Conservation (phyloP, 2,329 filamentous ascomycete species). For the Didymella sp. region DNA sequence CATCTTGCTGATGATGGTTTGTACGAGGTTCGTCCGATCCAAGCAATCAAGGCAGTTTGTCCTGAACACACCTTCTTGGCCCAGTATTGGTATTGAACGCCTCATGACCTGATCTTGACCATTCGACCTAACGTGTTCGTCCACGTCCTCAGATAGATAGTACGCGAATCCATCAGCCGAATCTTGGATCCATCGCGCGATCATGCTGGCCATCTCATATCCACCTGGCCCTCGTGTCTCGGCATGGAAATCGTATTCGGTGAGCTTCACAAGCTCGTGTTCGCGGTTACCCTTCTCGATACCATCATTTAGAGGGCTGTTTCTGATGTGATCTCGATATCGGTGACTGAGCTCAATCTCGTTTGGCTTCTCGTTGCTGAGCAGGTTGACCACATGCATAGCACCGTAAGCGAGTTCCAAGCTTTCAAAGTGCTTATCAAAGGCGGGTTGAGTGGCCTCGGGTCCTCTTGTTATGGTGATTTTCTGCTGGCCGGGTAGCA, state of each 20-base stretch:
- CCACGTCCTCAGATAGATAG: conserved; percentile 78
- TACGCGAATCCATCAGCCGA: conserved; percentile 92
- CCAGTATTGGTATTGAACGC: conserved; percentile 71
- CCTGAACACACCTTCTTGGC: conserved; percentile 94
- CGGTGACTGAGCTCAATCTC: conserved; percentile 83
- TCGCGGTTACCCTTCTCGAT: conserved; percentile 64
- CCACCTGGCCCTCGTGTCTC: conserved; percentile 86
- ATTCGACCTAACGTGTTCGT: conserved; percentile 58
- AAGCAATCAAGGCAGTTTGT: conserved; percentile 97
- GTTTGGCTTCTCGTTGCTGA: conserved; percentile 87
- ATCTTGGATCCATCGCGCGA: conserved; percentile 76
- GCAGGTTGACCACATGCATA: conserved; percentile 88
- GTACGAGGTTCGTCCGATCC: conserved; percentile 93
- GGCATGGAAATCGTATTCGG: conserved; percentile 96
- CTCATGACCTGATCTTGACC: conserved; percentile 49
- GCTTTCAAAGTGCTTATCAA: conserved; percentile 93
- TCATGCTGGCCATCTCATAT: conserved; percentile 88
- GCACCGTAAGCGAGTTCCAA: conserved; percentile 86
- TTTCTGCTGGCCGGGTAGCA: conserved; percentile 92
- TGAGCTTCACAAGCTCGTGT: conserved; percentile 77
- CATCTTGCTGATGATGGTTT: conserved; percentile 95
- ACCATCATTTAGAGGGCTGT: conserved; percentile 72
- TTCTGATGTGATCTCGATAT: conserved; percentile 78
- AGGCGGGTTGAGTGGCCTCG: conserved; percentile 91
- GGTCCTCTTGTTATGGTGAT: conserved; percentile 87